phyloP scores from a whole-genome alignment of 2,329 filamentous ascomycete genomes.

The Parafenestella ontariensis region DNA sequence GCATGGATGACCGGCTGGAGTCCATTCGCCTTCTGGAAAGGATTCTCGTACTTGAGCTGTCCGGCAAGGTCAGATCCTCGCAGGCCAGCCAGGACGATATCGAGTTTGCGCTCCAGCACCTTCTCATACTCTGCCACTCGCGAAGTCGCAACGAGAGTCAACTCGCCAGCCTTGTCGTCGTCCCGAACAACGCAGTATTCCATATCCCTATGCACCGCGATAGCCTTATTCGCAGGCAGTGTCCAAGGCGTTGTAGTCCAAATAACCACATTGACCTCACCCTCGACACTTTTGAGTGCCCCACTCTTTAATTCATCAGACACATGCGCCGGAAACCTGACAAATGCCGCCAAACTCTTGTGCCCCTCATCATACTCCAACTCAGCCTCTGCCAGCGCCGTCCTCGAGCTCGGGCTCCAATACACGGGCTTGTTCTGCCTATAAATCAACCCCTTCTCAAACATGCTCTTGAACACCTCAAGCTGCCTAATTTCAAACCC shows the following conservation, averaged over 20 bases:
- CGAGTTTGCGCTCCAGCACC: conserved; percentile 43
- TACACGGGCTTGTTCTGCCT: conserved; percentile 83
- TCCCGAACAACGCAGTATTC: conserved; percentile 72
- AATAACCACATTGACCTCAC: conserved; percentile 75
- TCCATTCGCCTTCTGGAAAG: conserved; percentile 67
- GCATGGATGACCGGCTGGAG: conserved; percentile 79
- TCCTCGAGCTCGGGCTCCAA: conserved; percentile 81
- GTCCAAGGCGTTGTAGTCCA: conserved; percentile 99
- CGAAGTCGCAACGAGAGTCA: conserved; percentile 74
- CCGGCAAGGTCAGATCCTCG: conserved; percentile 70
- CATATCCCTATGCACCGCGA: conserved; percentile 79
- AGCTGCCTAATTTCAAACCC: conserved; percentile 78
- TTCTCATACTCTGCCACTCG: conserved; percentile 65
- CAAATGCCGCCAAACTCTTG: conserved; percentile 74
- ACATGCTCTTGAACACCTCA: conserved; percentile 76
- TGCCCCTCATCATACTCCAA: conserved; percentile 83
- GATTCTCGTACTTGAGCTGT: conserved; percentile 71
- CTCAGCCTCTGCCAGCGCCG: conserved; percentile 83
- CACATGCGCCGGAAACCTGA: conserved; percentile 74
- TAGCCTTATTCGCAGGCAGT: conserved; percentile 87
- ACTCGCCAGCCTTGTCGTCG: conserved; percentile 51
- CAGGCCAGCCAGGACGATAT: conserved; percentile 64
- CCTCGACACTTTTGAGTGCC: conserved; percentile 34
- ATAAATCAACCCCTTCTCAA: conserved; percentile 73
- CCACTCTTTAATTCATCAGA: conserved; percentile 53